A percentile compares a stretch with the other conserved stretches of the same genome.
Conservation (phyloP, 768 basidiomycete genomes). For the Rhizopogon rudus region DNA sequence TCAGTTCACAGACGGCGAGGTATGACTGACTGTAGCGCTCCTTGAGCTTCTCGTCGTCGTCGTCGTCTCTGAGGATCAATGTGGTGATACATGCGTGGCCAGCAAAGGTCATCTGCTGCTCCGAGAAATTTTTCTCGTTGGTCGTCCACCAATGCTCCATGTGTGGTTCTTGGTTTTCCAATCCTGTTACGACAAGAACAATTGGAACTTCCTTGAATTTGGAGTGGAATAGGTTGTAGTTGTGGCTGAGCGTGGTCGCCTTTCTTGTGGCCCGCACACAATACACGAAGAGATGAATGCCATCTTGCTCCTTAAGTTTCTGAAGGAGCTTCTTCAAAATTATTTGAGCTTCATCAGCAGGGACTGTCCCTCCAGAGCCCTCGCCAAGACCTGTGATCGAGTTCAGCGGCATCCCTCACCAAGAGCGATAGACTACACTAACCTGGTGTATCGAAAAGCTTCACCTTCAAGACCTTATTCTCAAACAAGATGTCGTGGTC, state of each 20-base stretch:
- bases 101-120: background rate
- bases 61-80: background rate
- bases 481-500: background rate
- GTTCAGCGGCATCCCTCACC: constrained; percentile 16
- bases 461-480: constrained; percentile 4
- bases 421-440: background rate
- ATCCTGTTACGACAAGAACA: constrained; percentile 12
- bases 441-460: constrained; percentile 9
- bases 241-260: constrained; percentile 10
- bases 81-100: constrained; percentile 15
- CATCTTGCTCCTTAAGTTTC: constrained; percentile 1
- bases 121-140: constrained; percentile 6
- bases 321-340: constrained; percentile 7
- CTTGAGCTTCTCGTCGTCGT: background rate
- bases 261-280: constrained; percentile 18
- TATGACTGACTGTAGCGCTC: constrained; percentile 5
- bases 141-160: constrained; percentile 23
- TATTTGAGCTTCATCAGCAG: constrained; percentile 2
- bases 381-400: constrained; percentile 10
- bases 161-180: constrained; percentile 13
- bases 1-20: constrained; percentile 1
- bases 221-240: constrained; percentile 8
- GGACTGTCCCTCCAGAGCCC: constrained; percentile 1
- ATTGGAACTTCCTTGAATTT: constrained; percentile 11
- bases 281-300: constrained; percentile 16